phyloP scores from a whole-genome alignment of 202 grass and related monocot genomes.

The Zizania palustris region DNA sequence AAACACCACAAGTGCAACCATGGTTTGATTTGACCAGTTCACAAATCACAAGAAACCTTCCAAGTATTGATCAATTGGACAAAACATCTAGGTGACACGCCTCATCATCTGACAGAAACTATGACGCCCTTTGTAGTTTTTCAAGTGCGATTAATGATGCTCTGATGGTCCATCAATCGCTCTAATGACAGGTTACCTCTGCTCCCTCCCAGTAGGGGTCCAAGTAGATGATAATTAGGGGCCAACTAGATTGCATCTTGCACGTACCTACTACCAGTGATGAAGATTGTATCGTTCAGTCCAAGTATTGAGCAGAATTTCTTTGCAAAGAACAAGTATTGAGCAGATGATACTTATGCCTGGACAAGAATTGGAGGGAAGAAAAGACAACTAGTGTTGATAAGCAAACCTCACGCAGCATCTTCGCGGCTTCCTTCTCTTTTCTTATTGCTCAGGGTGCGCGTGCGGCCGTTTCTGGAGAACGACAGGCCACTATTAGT shows the following conservation, averaged over 20 bases:
- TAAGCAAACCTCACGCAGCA: neutral
- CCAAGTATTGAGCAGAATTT: neutral
- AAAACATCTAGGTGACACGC: constrained; percentile 10
- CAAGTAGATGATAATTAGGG: neutral
- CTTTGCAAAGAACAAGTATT: neutral
- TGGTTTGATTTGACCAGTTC: neutral
- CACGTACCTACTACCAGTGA: neutral
- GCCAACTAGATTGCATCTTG: neutral
- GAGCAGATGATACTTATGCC: neutral
- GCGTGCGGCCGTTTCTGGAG: neutral
- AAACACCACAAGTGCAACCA: neutral
- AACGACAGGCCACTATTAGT: neutral
- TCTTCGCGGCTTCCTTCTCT: neutral
- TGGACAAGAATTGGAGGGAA: neutral
- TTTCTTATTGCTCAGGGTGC: neutral
- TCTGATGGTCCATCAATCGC: neutral
- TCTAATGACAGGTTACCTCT: neutral
- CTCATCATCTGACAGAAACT: neutral
- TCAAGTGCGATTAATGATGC: neutral
- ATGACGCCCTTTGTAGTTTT: neutral
- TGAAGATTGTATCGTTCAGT: neutral
- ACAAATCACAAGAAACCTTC: neutral
- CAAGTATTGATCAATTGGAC: neutral
- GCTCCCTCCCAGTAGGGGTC: too few species aligned
- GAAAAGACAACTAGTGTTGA: neutral